A percentile compares a stretch with the other conserved stretches of the same genome.
Conservation (phyloP, 176 grass and related monocot species). For the Phoenix roebelenii region DNA sequence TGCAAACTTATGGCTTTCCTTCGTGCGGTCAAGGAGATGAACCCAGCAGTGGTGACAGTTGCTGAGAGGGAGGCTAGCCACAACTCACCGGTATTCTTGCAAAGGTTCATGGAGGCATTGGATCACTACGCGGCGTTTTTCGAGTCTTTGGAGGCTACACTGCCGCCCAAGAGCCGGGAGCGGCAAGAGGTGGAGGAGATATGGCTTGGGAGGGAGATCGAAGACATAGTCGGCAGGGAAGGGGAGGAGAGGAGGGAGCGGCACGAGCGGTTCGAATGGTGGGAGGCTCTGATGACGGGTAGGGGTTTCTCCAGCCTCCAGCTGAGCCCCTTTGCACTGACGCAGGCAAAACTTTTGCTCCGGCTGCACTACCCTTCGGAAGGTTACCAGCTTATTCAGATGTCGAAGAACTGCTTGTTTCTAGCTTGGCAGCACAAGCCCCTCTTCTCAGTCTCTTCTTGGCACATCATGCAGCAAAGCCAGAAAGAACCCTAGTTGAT, state of each 20-base stretch:
- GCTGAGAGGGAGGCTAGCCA: constrained; percentile 55
- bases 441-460: constrained; percentile 88
- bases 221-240: constrained; percentile 32
- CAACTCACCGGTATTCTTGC: constrained; percentile 22
- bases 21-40: constrained; percentile 43
- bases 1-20: constrained; percentile 31
- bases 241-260: constrained; percentile 18
- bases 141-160: constrained; percentile 86
- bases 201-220: constrained; percentile 70
- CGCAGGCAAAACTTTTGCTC: constrained; percentile 78
- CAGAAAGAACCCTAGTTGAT: too few relatives aligned
- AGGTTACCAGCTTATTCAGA: constrained; percentile 67
- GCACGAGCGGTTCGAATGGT: constrained; percentile 58
- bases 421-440: constrained; percentile 82
- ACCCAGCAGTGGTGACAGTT: constrained; percentile 65
- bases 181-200: constrained; percentile 66
- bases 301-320: constrained; percentile 44
- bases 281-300: constrained; percentile 36
- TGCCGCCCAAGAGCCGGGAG: constrained; percentile 71
- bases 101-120: constrained; percentile 37
- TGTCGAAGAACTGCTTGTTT: constrained; percentile 57
- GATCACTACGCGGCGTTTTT: constrained; percentile 81
- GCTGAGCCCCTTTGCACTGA: constrained; percentile 70
- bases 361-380: constrained; percentile 95
- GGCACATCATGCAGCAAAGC: constrained; percentile 35